Evolutionary conservation across 2,329 filamentous ascomycete species (phyloP).

Genomic region (Aspergillus texensis): DNA sequence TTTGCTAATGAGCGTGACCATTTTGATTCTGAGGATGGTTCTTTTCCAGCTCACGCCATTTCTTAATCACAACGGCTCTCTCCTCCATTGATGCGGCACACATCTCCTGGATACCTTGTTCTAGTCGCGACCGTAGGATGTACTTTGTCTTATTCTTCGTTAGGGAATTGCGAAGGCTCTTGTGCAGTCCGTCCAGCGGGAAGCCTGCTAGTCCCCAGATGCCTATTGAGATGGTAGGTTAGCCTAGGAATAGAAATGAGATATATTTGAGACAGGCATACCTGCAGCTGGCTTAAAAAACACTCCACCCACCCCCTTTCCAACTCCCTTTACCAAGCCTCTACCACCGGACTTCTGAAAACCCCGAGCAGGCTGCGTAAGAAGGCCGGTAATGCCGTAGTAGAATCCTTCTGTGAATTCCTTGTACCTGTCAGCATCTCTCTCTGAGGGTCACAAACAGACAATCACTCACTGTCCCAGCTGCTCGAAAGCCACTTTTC

Average conservation of each 20-base stretch:
- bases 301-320: constrained; percentile 79
- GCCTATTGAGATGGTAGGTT: constrained; percentile 18
- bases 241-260: background rate
- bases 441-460: too few species aligned
- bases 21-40: background rate
- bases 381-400: constrained; percentile 78
- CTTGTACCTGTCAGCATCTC: constrained; percentile 26
- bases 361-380: constrained; percentile 75
- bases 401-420: constrained; percentile 77
- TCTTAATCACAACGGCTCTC: constrained; percentile 22
- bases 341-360: constrained; percentile 65
- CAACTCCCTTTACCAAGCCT: constrained; percentile 77
- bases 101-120: constrained; percentile 34
- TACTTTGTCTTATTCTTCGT: constrained; percentile 29
- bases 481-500: constrained; percentile 73
- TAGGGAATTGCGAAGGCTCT: constrained; percentile 32
- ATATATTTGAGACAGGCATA: constrained; percentile 37
- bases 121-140: constrained; percentile 30
- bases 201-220: constrained; percentile 35
- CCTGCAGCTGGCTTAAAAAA: constrained; percentile 81
- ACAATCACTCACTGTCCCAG: constrained; percentile 60
- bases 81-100: constrained; percentile 23
- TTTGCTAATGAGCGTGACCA: background rate
- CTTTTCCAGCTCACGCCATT: constrained; percentile 20
- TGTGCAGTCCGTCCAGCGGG: constrained; percentile 35